Base-by-base conservation (phyloP, 2,329 filamentous ascomycete species). In the Ophiostoma montium region DNA sequence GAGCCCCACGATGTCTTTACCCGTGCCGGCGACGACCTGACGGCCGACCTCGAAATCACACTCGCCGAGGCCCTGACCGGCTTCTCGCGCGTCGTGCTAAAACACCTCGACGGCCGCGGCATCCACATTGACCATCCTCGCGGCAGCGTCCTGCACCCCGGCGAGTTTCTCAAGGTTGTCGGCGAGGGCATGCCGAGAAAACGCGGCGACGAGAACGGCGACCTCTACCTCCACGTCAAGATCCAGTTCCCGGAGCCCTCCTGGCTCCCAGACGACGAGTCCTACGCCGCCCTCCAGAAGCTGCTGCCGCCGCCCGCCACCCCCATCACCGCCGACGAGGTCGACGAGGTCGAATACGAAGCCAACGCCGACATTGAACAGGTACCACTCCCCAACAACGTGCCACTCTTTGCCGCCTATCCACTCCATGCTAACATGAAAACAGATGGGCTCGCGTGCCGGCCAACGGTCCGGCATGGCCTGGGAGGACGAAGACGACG, bases 131-230 rank as follows among this genome's bases (percentile, higher is more conserved):
- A 80, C 49, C 82, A 92, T 56, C 78, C 85, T 15, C 78, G 84
- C 59, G 90, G 90, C 57, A 84, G 89, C 63, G 74, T 96, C 47
- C 67, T 98, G 33, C 78, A 80, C 23, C 89, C 92, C 0, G 83
- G 81, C 23, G 86, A 98, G 61, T 77, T 90, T 8, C 73, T 98
- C 58, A 95, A 88, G 70, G 71, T 98, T 1, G 66, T 74, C 2
- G 88, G 87, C 23, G 92, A 98, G 68, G 92, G 92, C 52, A 98
- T 98, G 92, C 92, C 92, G 2, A 66, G 82, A 57, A 95, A 95
- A 74, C 80, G 82, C 50, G 86, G 82, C 54, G 92, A 98, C 35
- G 61, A 69, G 5, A 87, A 80, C 62, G 92, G 92, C 39, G 88
- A 96, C 60, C 70, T 98, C 16, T 98, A 90, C 65, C 72, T 98